Evolutionary conservation across 306 rosid genomes (phyloP), one percentile per base, ranked within the genome.

Genomic region (Malus asiatica): DNA sequence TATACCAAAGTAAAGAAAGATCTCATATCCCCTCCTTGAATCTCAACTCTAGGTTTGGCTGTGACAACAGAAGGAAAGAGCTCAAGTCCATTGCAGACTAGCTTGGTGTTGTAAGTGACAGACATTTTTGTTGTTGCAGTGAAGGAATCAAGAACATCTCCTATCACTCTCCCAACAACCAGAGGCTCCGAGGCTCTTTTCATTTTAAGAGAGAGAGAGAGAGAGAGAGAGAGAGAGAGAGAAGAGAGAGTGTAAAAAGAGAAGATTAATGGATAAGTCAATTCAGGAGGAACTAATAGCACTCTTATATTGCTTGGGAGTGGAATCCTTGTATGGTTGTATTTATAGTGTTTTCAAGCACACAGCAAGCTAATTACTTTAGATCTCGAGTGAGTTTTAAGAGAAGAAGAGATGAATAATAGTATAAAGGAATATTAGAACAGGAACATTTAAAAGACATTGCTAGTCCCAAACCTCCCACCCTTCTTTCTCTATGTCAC

Each of bases 91-190:
- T 91, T 93, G 76, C 78, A 84, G 76, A 93, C 88, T 79, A 88
- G 88, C 83, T 86, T 93, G 71, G 44, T 79, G 77, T 59, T 86
- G 89, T 76, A 93, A 67, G 84, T 66, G 42, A 91, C 86, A 53
- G 57, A 22, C 90, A 93, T 89, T 70, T 78, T 79, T 6, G 83
- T 79, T 76, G 77, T 83, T 70, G 89, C 58, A 23, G 74, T 93
- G 86, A 93, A 93, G 27, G 59, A 58, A n/a, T 91, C 94, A 73
- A 91, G 85, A 53, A 93, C 98, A 71, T 93, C 98, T 76, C 98
- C 98, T 6, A 93, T 83, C 20, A 93, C 98, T 80, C 91, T 86
- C 66, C 93, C 98, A 45, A 93, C 85, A 57, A 79, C 55, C 12
- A 93, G 84, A 62, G 98, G 92, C 19, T 91, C 92, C 4, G 81